Conservation (phyloP, 345 rosid genomes). For the Hevea brasiliensis region DNA sequence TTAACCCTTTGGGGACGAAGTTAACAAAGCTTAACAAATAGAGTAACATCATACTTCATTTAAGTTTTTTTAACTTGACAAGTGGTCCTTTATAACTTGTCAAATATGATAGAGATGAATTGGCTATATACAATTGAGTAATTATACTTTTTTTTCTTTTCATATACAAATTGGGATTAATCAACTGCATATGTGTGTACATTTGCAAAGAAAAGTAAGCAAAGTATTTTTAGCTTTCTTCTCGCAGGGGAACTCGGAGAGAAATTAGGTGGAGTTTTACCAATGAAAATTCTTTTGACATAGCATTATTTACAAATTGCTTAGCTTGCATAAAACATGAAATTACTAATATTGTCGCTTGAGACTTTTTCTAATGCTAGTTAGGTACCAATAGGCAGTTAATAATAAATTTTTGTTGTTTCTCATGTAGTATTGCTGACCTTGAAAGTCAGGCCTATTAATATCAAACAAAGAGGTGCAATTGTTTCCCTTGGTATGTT, state of each 20-base stretch:
- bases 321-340: background rate
- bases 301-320: background rate
- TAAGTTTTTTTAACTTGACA: background rate
- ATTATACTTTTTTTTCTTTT: background rate
- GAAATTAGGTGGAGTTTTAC: background rate
- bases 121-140: background rate
- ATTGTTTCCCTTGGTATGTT: background rate
- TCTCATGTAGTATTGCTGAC: constrained; percentile 60
- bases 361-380: background rate
- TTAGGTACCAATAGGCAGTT: background rate
- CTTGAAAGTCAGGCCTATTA: constrained; percentile 87
- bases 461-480: constrained; percentile 74
- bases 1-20: too few species aligned
- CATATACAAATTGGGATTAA: background rate
- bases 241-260: background rate
- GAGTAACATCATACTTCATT: background rate
- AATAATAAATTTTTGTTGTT: constrained; percentile 6
- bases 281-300: background rate
- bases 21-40: too few species aligned
- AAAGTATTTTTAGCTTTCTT: background rate
- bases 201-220: background rate
- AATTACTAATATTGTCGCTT: background rate
- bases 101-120: background rate
- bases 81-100: background rate
- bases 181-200: background rate